Base-by-base conservation (phyloP, 192 early-diverging fungal genomes). In the Gryganskiella cystojenkinii region DNA sequence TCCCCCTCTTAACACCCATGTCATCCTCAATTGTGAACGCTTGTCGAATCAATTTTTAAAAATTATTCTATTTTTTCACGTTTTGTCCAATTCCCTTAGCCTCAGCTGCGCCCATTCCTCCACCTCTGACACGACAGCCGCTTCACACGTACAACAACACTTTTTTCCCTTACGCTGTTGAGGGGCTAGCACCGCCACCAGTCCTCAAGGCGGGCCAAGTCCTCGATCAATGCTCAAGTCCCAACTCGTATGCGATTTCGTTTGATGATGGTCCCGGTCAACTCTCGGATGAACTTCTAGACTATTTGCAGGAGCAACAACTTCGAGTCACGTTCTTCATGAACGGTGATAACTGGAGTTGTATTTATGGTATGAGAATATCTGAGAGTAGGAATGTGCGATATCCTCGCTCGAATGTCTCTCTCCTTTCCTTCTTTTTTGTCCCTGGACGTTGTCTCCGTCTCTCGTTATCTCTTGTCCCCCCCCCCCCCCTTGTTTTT, bases 321-420 rank as follows among this genome's bases (percentile, higher is more conserved):
- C 53, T 91, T 43, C 91, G 90, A 54, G 90, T 84, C 2, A 92
- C 92, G 0, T 93, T 93, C 64, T 92, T 88, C 64, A 84, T 93
- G 42, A 82, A 86, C 49, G 92, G 92, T 19, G 52, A 76, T 24
- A 75, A 85, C 60, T 82, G 45, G 47, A 58, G 45, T 14, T 82
- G 74, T 45, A 79, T 87, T 9, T 72, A 84, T 40, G 37, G 76
- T 52, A 70, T 83, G 57, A 82, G 82, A 0, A 70, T 79, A 14
- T 27, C 83, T 25, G 15, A 85, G 20, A 45, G 55, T 27, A 51
- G 65, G n/a, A 69, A 70, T 13, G 67, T 72, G 56, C 37, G 74
- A 8, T 59, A 47, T 56, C n/a, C n/a, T n/a, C n/a, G n/a, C n/a
- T n/a, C n/a, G n/a, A n/a, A n/a, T n/a, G n/a, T n/a, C n/a, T n/a